Evolutionary conservation across 2,329 filamentous ascomycete species (phyloP).

Genomic region (Hypomyces rosellus): DNA sequence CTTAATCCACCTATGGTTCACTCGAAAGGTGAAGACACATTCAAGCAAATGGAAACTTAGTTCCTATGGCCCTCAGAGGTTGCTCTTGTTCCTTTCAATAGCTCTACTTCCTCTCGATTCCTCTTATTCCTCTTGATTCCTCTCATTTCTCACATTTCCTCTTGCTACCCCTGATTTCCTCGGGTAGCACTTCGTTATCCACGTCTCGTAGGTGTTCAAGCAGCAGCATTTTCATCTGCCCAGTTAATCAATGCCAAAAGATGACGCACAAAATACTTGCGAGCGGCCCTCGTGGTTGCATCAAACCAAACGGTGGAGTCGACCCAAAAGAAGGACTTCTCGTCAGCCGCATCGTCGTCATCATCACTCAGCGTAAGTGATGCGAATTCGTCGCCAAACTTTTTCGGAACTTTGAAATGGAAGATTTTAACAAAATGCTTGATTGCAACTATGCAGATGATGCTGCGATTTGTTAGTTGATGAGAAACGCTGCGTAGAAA

Average conservation of each 20-base stretch:
- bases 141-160: no score
- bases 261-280: neutral
- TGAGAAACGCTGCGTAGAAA: no score
- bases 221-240: neutral
- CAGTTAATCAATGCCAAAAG: neutral
- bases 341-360: neutral
- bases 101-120: no score
- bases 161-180: neutral
- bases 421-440: neutral
- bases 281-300: neutral
- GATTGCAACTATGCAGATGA: neutral
- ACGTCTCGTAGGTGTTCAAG: neutral
- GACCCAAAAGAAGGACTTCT: neutral
- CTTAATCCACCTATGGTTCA: no score
- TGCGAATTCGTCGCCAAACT: neutral
- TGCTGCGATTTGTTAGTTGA: neutral
- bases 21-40: no score
- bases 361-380: no score
- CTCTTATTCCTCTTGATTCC: neutral
- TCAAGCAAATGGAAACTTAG: no score
- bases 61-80: no score
- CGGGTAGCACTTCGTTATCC: neutral
- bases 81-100: no score
- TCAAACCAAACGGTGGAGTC: neutral
- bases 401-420: neutral